Evolutionary conservation across 2,329 filamentous ascomycete species (phyloP), one percentile per base, ranked within the genome.

Genomic region (Pseudogymnoascus sp.): DNA sequence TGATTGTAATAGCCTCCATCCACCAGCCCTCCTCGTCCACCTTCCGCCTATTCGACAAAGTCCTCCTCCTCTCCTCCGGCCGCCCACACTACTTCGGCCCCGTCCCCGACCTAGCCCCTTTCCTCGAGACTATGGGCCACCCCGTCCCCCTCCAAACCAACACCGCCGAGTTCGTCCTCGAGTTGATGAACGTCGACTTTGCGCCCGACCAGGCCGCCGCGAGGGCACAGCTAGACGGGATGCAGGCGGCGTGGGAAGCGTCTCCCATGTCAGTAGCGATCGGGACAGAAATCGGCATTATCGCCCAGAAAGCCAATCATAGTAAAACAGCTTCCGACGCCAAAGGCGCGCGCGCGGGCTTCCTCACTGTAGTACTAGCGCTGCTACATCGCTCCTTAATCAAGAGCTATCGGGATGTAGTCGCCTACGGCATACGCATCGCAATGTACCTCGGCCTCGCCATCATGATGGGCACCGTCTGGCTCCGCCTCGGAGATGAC

Each of bases 381-480:
- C 80, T 95, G 3, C 80, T 94, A 14, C 89, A 93, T 71, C 85
- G 91, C 28, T 86, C 85, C 12, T 91, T 90, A 71, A 86, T 95
- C 74, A 96, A 96, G 76, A 88, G 85, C 55, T 90, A 92, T 73
- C 86, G 91, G 25, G 91, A 96, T 71, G 81, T 95, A 5, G 84
- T 96, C 60, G 90, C 87, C 0, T 96, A 96, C 70, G 89, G 88
- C 0, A 91, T 94, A 67, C 84, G 91, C 3, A 80, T 94, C 42
- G 87, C 83, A 41, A 95, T 95, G 90, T 94, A 95, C 73, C 79
- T 87, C 64, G 84, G 84, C 0, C 79, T 95, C 14, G 90, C 90
- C 1, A 84, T 94, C 68, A 87, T 94, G 83, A 92, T 93, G 87
- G 91, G 91, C 4, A 95, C 91, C 0, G 89, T 95, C 11, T 96